phyloP scores from a whole-genome alignment of 306 rosid genomes.

The Rubus idaeus region DNA sequence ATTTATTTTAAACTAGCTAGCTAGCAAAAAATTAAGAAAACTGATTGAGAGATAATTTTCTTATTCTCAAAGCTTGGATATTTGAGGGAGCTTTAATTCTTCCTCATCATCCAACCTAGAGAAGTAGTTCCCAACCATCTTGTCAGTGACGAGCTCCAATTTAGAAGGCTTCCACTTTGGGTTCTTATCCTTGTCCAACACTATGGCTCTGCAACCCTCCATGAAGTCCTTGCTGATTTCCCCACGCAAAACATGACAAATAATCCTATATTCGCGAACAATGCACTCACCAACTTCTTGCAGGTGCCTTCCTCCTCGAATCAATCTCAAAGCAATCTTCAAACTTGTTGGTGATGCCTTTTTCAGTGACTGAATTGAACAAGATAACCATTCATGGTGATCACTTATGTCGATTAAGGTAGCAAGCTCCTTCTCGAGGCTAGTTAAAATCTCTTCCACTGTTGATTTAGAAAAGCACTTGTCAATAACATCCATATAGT shows the following conservation, averaged over 20 bases:
- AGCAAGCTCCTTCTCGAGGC: constrained; percentile 55
- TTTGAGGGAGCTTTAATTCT: constrained; percentile 46
- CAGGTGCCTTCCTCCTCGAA: constrained; percentile 65
- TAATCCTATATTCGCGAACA: constrained; percentile 67
- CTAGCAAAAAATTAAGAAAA: too few relatives aligned
- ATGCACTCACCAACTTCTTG: constrained; percentile 78
- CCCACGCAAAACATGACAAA: constrained; percentile 61
- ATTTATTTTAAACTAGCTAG: too few relatives aligned
- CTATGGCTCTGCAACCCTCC: constrained; percentile 89
- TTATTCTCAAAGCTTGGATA: constrained; percentile 61
- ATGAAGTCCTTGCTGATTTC: constrained; percentile 72
- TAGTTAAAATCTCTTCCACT: constrained; percentile 64
- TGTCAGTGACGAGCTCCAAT: constrained; percentile 24
- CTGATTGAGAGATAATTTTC: not conserved
- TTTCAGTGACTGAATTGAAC: constrained; percentile 57
- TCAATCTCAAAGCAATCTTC: constrained; percentile 73
- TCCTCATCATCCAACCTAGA: constrained; percentile 25
- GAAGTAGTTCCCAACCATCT: constrained; percentile 27
- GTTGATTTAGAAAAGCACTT: constrained; percentile 70
- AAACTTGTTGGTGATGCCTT: constrained; percentile 77
- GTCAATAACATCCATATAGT: constrained; percentile 61
- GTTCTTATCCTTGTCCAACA: constrained; percentile 73
- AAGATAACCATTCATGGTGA: constrained; percentile 46
- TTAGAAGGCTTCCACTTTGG: constrained; percentile 50
- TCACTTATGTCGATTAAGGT: not conserved